phyloP scores from a whole-genome alignment of 1,139 yeast species.

The Kurtzmaniella quercitrusa region DNA sequence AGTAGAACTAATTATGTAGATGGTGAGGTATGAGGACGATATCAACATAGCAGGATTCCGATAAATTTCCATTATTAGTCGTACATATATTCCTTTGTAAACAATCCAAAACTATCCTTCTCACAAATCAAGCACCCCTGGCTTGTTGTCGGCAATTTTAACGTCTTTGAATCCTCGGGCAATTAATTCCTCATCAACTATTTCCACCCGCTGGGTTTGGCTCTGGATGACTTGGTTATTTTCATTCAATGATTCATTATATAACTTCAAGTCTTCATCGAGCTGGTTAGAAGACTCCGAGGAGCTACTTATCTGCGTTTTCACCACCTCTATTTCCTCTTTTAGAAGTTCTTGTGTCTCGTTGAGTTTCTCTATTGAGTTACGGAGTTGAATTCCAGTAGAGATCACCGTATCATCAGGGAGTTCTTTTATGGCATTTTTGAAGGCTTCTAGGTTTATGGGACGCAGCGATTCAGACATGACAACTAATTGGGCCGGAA shows the following conservation, averaged over 20 bases:
- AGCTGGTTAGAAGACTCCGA: conserved; percentile 10
- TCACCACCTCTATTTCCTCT: conserved; percentile 20
- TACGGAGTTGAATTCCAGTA: conserved; percentile 21
- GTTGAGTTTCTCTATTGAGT: conserved; percentile 24
- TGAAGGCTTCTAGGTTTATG: conserved; percentile 25
- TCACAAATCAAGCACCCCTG: conserved; percentile 13
- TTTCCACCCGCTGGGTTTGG: conserved; percentile 22
- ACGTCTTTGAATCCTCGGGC: conserved; percentile 20
- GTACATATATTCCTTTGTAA: no score
- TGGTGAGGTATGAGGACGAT: no score
- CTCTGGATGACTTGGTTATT: conserved; percentile 27
- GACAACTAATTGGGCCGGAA: conserved; percentile 7
- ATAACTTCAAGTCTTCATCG: conserved; percentile 23
- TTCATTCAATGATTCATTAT: conserved; percentile 28
- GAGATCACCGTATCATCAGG: conserved; percentile 26
- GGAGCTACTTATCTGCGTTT: conserved; percentile 9
- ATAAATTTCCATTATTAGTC: no score
- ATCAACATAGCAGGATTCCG: no score
- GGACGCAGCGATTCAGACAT: conserved; percentile 20
- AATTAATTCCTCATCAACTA: conserved; percentile 22
- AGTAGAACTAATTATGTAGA: no score
- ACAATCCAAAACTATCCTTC: background rate
- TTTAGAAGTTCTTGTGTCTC: conserved; percentile 29
- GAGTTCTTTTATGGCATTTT: conserved; percentile 28
- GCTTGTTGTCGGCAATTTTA: conserved; percentile 2